phyloP scores from a whole-genome alignment of 1,284 basidiomycete genomes.

The Abortiporus biennis region DNA sequence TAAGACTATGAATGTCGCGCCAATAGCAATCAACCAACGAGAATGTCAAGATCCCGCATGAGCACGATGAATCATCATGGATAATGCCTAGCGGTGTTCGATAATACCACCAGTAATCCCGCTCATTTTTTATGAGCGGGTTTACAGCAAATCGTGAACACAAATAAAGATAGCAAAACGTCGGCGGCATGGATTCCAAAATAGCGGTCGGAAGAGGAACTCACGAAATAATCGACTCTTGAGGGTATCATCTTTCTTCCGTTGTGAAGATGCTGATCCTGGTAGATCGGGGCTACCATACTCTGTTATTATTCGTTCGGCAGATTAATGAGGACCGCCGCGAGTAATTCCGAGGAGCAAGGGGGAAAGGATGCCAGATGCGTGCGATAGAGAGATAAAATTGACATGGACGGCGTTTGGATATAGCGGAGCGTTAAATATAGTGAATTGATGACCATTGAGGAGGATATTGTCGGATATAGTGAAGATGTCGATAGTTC shows the following conservation, averaged over 20 bases:
- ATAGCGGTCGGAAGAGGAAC: conserved; percentile 8
- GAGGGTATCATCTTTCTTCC: conserved; percentile 45
- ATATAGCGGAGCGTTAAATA: neutral
- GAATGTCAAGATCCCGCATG: neutral
- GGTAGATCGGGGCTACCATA: conserved; percentile 50
- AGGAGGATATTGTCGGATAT: neutral
- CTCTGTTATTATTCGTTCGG: too few species aligned
- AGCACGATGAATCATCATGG: neutral
- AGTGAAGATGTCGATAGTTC: neutral
- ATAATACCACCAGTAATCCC: too few species aligned
- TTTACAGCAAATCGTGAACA: too few species aligned
- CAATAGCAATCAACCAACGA: neutral
- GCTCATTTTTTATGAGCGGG: too few species aligned
- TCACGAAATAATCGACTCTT: conserved; percentile 58
- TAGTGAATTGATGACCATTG: neutral
- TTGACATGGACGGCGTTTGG: neutral
- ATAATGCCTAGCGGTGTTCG: neutral
- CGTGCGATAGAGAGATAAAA: neutral
- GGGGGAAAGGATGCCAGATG: neutral
- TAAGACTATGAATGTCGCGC: too few species aligned
- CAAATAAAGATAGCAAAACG: neutral
- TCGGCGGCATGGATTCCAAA: conserved; percentile 1
- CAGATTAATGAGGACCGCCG: neutral
- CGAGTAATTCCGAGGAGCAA: neutral
- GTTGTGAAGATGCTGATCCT: conserved; percentile 18